A percentile compares a stretch with the other conserved stretches of the same genome.
Evolutionary conservation across 371 early-diverging fungal species (phyloP).

Genomic region (Synchytrium microbalum): DNA sequence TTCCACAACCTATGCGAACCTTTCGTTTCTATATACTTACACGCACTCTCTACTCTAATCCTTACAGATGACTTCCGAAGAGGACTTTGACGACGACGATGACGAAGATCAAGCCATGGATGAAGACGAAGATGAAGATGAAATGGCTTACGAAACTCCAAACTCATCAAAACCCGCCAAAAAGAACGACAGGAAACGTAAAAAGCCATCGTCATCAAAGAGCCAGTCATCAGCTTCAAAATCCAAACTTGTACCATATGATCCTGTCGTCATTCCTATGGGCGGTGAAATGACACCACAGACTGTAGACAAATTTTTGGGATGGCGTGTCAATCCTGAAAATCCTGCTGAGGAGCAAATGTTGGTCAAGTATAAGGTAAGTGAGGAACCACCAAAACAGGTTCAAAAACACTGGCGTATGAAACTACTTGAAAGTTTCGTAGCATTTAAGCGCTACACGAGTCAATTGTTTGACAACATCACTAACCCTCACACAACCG

Average conservation of each 20-base stretch:
- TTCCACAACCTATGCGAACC: too few relatives aligned
- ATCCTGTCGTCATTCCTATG: slow-evolving; percentile 62
- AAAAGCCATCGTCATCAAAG: neutral
- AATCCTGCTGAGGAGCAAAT: slow-evolving; percentile 32
- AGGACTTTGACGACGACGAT: slow-evolving; percentile 17
- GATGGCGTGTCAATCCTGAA: slow-evolving; percentile 37
- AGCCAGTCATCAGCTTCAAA: neutral
- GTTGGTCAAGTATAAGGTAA: slow-evolving; percentile 66
- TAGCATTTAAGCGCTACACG: neutral
- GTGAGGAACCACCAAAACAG: neutral
- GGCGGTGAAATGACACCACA: slow-evolving; percentile 42
- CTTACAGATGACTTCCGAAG: slow-evolving; percentile 2
- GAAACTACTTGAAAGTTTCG: too few relatives aligned
- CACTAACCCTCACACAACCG: neutral
- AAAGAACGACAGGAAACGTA: slow-evolving; percentile 1
- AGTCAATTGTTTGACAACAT: neutral
- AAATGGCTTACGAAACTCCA: neutral
- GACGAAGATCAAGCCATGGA: slow-evolving; percentile 4
- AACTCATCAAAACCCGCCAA: slow-evolving; percentile 3
- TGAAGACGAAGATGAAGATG: slow-evolving; percentile 8
- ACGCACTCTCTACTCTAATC: too few relatives aligned
- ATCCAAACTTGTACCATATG: slow-evolving; percentile 38
- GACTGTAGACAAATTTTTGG: slow-evolving; percentile 57
- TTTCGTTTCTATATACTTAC: too few relatives aligned
- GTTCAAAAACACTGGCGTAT: neutral